Evolutionary conservation across 306 rosid species (phyloP), one percentile per base, ranked within the genome.

Genomic region (Sesbania bispinosa): DNA sequence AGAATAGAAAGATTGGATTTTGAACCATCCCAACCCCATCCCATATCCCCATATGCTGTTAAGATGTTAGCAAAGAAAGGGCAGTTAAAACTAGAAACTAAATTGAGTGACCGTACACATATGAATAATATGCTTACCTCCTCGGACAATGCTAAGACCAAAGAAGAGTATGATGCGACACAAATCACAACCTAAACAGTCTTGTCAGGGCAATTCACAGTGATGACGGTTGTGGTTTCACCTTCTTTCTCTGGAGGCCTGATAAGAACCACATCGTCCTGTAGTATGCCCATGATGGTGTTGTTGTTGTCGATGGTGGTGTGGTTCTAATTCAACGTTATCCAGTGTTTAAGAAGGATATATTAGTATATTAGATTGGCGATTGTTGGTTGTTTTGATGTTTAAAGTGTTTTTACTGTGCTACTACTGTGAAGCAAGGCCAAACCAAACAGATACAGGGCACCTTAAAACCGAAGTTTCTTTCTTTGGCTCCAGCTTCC

Each of bases 131-230:
- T 26, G 15, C 4, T 73, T 61, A 93, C 99, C 99, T 91, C 93
- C 99, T 78, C 90, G 79, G 67, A 91, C 89, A 89, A 94, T 91
- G 89, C 75, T 89, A 15, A 94, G 87, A 75, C 94, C 89, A 64
- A 90, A 94, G 80, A 89, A 86, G 86, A 91, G 97, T 39, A 94
- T 83, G 81, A 91, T 83, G 54, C 99, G 97, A 77, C 99, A 94
- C 84, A 94, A 77, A 80, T 94, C 99, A 55, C 88, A 87, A 48
- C 97, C 97, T 36, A 94, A 70, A 10, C 99, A 4, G 96, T 88
- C 67, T 91, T 94, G 81, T 94, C 99, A 2, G 99, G 99, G 66
- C 99, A 94, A 60, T 94, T 94, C 26, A 94, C 88, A 20, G 97
- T 91, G 76, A 94, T 75, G 35, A 87, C 88, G 30, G 61, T 87